Percentiles rank a stretch among this genome's conserved stretches.
These are phyloP conservation scores for Westerdykella aurantiaca DNA, from an alignment of 2,329 filamentous ascomycete species.

Conservation along the genomic window DNA sequence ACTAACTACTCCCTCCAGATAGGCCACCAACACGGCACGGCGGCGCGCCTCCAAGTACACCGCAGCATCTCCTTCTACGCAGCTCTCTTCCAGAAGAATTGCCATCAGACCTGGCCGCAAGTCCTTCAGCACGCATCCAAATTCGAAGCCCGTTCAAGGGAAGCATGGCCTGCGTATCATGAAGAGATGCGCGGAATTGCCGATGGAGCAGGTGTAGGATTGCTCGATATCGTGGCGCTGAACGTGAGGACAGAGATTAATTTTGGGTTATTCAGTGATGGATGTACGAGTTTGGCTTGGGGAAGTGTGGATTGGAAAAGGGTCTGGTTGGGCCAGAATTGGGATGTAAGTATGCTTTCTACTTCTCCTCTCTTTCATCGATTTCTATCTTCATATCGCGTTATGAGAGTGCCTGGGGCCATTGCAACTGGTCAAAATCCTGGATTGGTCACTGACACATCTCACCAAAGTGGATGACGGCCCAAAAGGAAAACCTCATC, in stretches of 20 bases:
- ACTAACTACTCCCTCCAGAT: constrained; percentile 35
- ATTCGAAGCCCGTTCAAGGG: constrained; percentile 44
- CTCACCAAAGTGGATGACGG: constrained; percentile 43
- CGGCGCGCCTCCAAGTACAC: constrained; percentile 37
- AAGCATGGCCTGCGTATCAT: constrained; percentile 40
- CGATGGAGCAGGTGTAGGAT: constrained; percentile 41
- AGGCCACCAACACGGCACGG: constrained; percentile 43
- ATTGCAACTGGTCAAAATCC: background rate
- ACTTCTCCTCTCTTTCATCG: background rate
- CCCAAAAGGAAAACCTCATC: constrained; percentile 48
- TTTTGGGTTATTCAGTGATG: constrained; percentile 54
- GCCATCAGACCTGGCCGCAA: constrained; percentile 43
- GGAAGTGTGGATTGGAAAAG: constrained; percentile 21
- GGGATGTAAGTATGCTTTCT: constrained; percentile 42
- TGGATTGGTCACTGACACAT: background rate
- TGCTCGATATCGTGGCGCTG: constrained; percentile 52
- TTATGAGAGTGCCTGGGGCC: background rate
- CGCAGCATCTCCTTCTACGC: constrained; percentile 46
- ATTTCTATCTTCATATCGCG: background rate
- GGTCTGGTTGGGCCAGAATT: constrained; percentile 53
- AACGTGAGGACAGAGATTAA: constrained; percentile 55
- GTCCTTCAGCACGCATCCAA: constrained; percentile 43
- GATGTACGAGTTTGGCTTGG: constrained; percentile 52
- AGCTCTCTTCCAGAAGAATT: constrained; percentile 43
- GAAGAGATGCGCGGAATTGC: constrained; percentile 50